Evolutionary conservation across 768 basidiomycete species (phyloP).

Genomic region (Russula ochroleuca): DNA sequence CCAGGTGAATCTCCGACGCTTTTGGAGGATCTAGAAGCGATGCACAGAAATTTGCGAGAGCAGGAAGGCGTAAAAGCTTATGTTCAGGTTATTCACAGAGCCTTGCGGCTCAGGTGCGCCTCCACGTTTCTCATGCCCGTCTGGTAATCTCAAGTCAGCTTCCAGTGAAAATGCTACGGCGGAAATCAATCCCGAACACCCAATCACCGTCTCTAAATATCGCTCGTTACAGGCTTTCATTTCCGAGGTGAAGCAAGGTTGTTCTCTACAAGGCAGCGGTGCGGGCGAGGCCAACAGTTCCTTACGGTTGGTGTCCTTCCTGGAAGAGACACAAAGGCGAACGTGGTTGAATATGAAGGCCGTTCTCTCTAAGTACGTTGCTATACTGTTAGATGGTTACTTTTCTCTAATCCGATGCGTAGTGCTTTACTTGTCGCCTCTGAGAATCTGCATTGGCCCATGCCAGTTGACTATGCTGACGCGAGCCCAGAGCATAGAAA

Average conservation of each 20-base stretch:
- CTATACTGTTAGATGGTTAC: not conserved
- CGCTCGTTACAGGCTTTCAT: conserved; percentile 61
- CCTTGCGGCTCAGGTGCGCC: conserved; percentile 63
- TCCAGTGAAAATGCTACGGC: conserved; percentile 55
- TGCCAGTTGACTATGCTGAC: conserved; percentile 58
- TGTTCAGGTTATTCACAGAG: conserved; percentile 66
- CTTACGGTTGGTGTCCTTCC: conserved; percentile 57
- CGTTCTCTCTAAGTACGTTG: conserved; percentile 52
- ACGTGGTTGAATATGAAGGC: conserved; percentile 78
- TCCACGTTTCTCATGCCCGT: not conserved
- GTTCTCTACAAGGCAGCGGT: conserved; percentile 43
- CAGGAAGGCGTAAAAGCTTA: conserved; percentile 73
- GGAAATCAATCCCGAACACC: conserved; percentile 43
- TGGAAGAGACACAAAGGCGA: conserved; percentile 57
- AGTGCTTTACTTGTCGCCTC: conserved; percentile 62
- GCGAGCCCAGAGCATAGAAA: conserved; percentile 48
- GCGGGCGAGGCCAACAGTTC: conserved; percentile 40
- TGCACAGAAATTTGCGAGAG: conserved; percentile 74
- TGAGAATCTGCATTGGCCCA: conserved; percentile 85
- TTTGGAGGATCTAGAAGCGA: conserved; percentile 73
- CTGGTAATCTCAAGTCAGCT: conserved; percentile 4
- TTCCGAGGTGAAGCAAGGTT: conserved; percentile 42
- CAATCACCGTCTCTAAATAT: conserved; percentile 51
- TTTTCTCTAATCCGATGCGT: conserved; percentile 8
- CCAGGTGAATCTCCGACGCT: conserved; percentile 55